Base-by-base conservation (phyloP, 345 rosid genomes). In the sweet orange (Citrus sinensis) region DNA sequence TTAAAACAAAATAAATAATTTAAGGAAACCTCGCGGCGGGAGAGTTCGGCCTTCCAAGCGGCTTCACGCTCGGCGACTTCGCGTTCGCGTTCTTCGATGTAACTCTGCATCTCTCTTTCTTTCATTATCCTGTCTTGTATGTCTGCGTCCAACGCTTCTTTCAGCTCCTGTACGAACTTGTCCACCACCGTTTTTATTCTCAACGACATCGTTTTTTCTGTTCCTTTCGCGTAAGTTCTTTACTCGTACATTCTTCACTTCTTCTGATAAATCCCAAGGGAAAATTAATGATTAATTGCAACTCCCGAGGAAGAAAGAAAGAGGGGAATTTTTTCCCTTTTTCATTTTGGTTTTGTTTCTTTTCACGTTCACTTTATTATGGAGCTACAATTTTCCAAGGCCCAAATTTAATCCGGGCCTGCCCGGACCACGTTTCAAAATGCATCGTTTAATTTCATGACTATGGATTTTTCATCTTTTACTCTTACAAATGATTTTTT, bases 41-140 rank as follows among this genome's bases (percentile, higher is more conserved):
- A 95, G 72, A 95, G 96, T 88, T 93, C 97, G 19, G 99, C 98
- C 82, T 95, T 95, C 99, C 98, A 95, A 37, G 98, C 99, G 58
- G 99, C 96, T 83, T 95, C 99, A 51, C 97, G 92, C 75, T 95
- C 97, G 9, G 98, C 97, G 71, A 93, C 99, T 87, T 95, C 99
- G 20, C 98, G 98, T 81, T 95, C 98, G 0, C 98, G 95, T 78
- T 95, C 98, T 83, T 95, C 89, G 73, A 93, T 95, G 82, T 92
- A 95, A 81, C 97, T 91, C 82, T 95, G 99, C 99, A 95, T 95
- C 93, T 95, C 99, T 73, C 99, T 87, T 79, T 93, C 99, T 86
- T 95, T 95, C 99, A 95, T 95, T 61, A 92, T 86, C 79, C 99
- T 84, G 78, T 93, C 99, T 70, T 95, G 99, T 71, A 95, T 93